A percentile compares a stretch with the other conserved stretches of the same genome.
These are phyloP conservation scores for Mitragyna speciosa DNA, from an alignment of 257 asterid genomes.

Conservation along the genomic window DNA sequence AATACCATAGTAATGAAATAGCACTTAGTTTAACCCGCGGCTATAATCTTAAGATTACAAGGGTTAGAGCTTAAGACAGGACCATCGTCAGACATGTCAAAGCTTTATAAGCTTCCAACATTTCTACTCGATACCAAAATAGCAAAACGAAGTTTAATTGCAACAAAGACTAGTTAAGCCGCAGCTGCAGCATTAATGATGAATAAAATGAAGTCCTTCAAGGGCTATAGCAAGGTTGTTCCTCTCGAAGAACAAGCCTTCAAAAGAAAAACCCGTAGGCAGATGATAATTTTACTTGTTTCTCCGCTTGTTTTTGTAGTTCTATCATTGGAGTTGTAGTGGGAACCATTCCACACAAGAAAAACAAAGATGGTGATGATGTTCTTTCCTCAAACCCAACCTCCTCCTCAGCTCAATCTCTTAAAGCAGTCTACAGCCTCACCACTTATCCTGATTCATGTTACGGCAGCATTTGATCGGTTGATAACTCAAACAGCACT, in stretches of 20 bases:
- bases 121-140: too few species aligned
- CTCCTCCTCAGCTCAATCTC: slow-evolving; percentile 32
- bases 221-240: slow-evolving; percentile 82
- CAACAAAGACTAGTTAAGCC: too few species aligned
- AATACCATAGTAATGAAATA: not conserved
- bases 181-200: slow-evolving; percentile 20
- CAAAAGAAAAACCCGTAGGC: slow-evolving; percentile 57
- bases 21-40: not conserved
- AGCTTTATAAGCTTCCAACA: too few species aligned
- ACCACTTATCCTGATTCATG: slow-evolving; percentile 58
- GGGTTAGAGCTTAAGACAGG: not conserved
- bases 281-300: slow-evolving; percentile 44
- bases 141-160: too few species aligned
- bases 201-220: slow-evolving; percentile 71
- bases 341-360: slow-evolving; percentile 51
- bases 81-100: too few species aligned
- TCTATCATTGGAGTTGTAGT: slow-evolving; percentile 54
- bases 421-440: slow-evolving; percentile 60
- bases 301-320: slow-evolving; percentile 38
- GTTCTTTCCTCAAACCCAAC: too few species aligned
- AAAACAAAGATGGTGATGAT: slow-evolving; percentile 11
- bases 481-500: slow-evolving; percentile 33
- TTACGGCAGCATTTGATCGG: slow-evolving; percentile 29
- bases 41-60: not conserved
- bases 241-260: slow-evolving; percentile 53